A percentile compares a stretch with the other conserved stretches of the same genome.
phyloP scores from a whole-genome alignment of 192 early-diverging fungal genomes.

The Gamsiella multidivaricata region DNA sequence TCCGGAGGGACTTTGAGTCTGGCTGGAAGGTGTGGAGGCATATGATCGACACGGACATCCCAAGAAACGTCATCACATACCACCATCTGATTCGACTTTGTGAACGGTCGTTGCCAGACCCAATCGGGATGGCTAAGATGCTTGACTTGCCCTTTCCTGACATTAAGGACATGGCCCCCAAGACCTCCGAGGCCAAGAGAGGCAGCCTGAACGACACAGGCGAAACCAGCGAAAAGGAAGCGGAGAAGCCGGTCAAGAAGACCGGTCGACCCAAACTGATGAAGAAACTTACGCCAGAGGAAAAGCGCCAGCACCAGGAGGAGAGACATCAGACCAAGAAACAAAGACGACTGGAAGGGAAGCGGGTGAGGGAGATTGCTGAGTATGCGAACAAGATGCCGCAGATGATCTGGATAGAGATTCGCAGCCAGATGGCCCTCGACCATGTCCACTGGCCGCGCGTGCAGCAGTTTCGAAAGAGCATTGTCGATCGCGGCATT shows the following conservation, averaged over 20 bases:
- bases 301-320: not conserved
- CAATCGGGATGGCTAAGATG: slow-evolving; percentile 4
- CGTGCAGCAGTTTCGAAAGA: slow-evolving; percentile 15
- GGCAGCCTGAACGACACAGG: too few relatives aligned
- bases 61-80: slow-evolving; percentile 42
- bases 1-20: slow-evolving; percentile 46
- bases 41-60: slow-evolving; percentile 41
- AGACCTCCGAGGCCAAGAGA: too few relatives aligned
- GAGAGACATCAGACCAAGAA: not conserved
- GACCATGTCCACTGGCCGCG: slow-evolving; percentile 37
- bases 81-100: slow-evolving; percentile 50
- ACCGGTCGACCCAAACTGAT: too few relatives aligned
- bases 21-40: slow-evolving; percentile 41
- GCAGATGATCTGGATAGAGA: slow-evolving; percentile 16
- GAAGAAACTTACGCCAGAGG: not conserved
- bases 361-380: not conserved
- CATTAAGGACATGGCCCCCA: too few relatives aligned
- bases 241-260: not conserved
- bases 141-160: not conserved
- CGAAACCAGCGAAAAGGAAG: not conserved
- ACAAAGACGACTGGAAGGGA: not conserved
- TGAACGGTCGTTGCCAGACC: slow-evolving; percentile 29
- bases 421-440: slow-evolving; percentile 31
- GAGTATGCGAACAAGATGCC: slow-evolving; percentile 23
- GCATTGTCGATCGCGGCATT: not conserved